These are phyloP conservation scores for Leccinum broughii DNA, from an alignment of 768 basidiomycete species.

Conservation along the genomic window DNA sequence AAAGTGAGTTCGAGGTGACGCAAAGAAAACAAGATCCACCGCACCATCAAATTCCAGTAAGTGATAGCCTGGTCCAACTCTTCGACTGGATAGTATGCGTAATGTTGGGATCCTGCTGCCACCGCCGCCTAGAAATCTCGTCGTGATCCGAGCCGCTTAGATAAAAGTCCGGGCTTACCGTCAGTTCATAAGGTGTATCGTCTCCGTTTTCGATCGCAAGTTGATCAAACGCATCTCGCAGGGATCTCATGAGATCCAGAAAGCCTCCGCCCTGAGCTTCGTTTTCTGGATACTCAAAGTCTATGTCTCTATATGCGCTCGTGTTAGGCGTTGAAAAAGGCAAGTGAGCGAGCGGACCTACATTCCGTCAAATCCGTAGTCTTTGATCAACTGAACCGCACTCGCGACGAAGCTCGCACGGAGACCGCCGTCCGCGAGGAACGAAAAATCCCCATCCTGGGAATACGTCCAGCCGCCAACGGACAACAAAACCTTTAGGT, in stretches of 20 bases:
- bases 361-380: slow-evolving; percentile 84
- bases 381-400: slow-evolving; percentile 64
- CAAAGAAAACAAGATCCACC: not conserved
- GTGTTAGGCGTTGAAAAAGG: not conserved
- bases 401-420: slow-evolving; percentile 59
- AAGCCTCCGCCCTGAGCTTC: slow-evolving; percentile 63
- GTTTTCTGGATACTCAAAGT: slow-evolving; percentile 75
- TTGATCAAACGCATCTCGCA: slow-evolving; percentile 62
- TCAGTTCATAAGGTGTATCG: slow-evolving; percentile 55
- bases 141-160: not conserved
- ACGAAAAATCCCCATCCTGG: slow-evolving; percentile 65
- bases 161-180: slow-evolving; percentile 31
- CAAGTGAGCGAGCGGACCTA: slow-evolving; percentile 28
- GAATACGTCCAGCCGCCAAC: slow-evolving; percentile 73
- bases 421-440: slow-evolving; percentile 51
- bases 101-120: slow-evolving; percentile 60
- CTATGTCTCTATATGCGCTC: slow-evolving; percentile 55
- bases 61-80: slow-evolving; percentile 66
- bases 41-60: slow-evolving; percentile 84
- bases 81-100: slow-evolving; percentile 54
- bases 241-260: slow-evolving; percentile 59
- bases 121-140: slow-evolving; percentile 48
- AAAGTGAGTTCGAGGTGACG: not conserved
- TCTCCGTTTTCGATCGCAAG: slow-evolving; percentile 64
- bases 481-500: slow-evolving; percentile 53